Evolutionary conservation across 768 basidiomycete genomes (phyloP).

Genomic region (Pleurotus pulmonarius): DNA sequence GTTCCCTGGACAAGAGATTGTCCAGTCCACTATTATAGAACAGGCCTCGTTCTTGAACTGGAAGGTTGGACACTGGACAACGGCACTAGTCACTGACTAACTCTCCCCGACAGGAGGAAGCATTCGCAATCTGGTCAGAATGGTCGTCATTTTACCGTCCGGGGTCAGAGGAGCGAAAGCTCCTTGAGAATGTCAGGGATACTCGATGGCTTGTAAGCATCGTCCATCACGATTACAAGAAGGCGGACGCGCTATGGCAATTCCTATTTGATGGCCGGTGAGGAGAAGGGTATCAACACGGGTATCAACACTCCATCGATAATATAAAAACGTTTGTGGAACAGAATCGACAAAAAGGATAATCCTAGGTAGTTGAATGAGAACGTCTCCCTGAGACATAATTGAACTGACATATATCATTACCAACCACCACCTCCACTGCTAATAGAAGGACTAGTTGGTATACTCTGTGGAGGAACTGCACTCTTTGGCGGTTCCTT

Average conservation of each 20-base stretch:
- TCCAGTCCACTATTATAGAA: conserved; percentile 96
- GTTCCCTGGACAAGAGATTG: conserved; percentile 94
- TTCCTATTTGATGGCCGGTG: conserved; percentile 59
- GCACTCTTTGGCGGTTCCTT: conserved; percentile 4
- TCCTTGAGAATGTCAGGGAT: conserved; percentile 71
- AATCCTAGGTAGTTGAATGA: too few species aligned
- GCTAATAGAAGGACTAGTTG: conserved; percentile 3
- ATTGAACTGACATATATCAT: not conserved
- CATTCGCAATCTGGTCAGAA: conserved; percentile 92
- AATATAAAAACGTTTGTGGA: too few species aligned
- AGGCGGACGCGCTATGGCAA: conserved; percentile 73
- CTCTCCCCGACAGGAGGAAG: conserved; percentile 68
- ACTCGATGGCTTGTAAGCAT: conserved; percentile 89
- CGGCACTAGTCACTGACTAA: too few species aligned
- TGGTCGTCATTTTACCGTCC: conserved; percentile 90
- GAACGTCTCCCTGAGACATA: too few species aligned
- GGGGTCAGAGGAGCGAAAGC: conserved; percentile 59
- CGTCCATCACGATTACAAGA: conserved; percentile 91
- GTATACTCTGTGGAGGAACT: conserved; percentile 7
- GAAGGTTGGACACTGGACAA: conserved; percentile 59
- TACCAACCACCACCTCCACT: not conserved
- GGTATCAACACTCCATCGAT: not conserved
- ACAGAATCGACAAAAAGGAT: too few species aligned
- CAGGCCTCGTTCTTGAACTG: conserved; percentile 91
- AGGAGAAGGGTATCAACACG: not conserved